phyloP scores from a whole-genome alignment of 2,329 filamentous ascomycete genomes.

The Fusarium compactum region DNA sequence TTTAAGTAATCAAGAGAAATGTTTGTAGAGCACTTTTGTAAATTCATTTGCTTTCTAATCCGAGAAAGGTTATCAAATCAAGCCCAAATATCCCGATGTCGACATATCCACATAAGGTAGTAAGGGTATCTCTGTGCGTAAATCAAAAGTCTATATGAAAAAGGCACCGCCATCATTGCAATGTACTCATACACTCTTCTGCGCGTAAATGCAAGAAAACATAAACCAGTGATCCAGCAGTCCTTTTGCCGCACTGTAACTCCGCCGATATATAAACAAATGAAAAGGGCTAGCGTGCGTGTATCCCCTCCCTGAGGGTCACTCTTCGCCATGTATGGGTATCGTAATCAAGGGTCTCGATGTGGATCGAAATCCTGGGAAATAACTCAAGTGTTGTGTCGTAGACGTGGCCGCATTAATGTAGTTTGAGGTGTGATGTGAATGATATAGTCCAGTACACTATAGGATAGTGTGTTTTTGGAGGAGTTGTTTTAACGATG shows the following conservation, averaged over 20 bases:
- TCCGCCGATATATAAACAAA: slow-evolving; percentile 29
- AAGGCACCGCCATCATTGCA: slow-evolving; percentile 27
- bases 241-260: slow-evolving; percentile 16
- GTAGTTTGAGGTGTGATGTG: slow-evolving; percentile 17
- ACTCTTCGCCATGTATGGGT: slow-evolving; percentile 35
- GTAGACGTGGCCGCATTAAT: slow-evolving; percentile 48
- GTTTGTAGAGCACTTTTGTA: slow-evolving; percentile 3
- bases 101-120: slow-evolving; percentile 33
- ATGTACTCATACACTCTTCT: slow-evolving; percentile 25
- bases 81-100: slow-evolving; percentile 26
- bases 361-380: slow-evolving; percentile 11
- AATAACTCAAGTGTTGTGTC: slow-evolving; percentile 29
- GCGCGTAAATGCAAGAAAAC: slow-evolving; percentile 10
- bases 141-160: slow-evolving; percentile 29
- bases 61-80: slow-evolving; percentile 10
- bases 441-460: slow-evolving; percentile 34
- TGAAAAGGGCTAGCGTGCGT: slow-evolving; percentile 24
- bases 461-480: slow-evolving; percentile 65
- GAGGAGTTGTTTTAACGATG: slow-evolving; percentile 65
- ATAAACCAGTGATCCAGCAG: slow-evolving; percentile 17
- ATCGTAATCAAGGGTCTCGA: slow-evolving; percentile 43
- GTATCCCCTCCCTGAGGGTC: slow-evolving; percentile 24
- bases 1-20: not conserved
- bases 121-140: slow-evolving; percentile 38
- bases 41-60: slow-evolving; percentile 13